A percentile compares a stretch with the other conserved stretches of the same genome.
phyloP scores from a whole-genome alignment of 169 alveolate genomes.

The Eimeria maxima region DNA sequence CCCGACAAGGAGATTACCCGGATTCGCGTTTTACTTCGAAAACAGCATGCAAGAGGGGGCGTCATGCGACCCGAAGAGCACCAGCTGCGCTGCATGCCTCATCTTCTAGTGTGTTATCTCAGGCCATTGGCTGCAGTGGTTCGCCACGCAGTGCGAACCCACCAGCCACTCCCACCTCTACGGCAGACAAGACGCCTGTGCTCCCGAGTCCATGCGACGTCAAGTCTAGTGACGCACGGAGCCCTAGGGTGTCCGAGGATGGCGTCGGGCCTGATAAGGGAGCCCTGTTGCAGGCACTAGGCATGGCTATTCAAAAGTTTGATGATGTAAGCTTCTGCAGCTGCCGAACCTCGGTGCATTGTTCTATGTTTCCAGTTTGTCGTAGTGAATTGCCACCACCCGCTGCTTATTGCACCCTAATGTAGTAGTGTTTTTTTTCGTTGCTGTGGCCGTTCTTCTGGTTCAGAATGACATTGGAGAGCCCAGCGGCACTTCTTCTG shows the following conservation, averaged over 20 bases:
- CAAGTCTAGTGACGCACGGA: neutral
- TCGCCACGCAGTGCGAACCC: constrained; percentile 29
- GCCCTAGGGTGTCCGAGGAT: constrained; percentile 26
- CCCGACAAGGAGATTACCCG: constrained; percentile 1
- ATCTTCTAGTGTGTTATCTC: neutral
- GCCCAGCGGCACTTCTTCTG: neutral
- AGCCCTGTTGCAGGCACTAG: constrained; percentile 33
- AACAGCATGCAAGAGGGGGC: constrained; percentile 44
- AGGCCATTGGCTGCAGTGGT: neutral
- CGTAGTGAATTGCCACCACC: neutral
- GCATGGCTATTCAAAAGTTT: constrained; percentile 13
- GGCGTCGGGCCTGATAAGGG: constrained; percentile 1
- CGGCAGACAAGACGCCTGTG: constrained; percentile 10
- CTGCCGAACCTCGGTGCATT: neutral
- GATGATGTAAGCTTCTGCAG: constrained; percentile 48
- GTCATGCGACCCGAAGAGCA: constrained; percentile 46
- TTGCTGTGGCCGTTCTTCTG: neutral
- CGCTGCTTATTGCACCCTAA: neutral
- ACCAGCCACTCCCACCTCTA: neutral
- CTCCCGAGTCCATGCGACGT: neutral
- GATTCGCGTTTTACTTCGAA: constrained; percentile 3
- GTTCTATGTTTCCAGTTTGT: neutral
- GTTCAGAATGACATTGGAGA: constrained; percentile 16
- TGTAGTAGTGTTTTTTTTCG: neutral
- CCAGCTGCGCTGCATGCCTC: neutral